phyloP scores from a whole-genome alignment of 192 early-diverging fungal genomes.

The Cetraspora pellucida region DNA sequence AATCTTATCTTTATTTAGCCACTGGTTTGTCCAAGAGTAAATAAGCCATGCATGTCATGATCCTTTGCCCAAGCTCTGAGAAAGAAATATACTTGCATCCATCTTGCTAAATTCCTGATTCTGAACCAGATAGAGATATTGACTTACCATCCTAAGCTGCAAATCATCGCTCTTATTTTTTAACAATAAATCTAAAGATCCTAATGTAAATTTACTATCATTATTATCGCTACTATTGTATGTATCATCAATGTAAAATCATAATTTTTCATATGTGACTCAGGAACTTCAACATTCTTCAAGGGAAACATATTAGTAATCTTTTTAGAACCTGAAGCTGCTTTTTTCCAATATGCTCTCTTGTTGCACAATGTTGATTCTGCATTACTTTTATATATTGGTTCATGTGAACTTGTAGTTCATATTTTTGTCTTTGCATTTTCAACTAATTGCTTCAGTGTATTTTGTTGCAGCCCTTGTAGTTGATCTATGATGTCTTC shows the following conservation, averaged over 20 bases:
- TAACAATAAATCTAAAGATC: neutral
- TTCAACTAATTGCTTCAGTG: neutral
- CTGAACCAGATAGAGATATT: neutral
- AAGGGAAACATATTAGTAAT: neutral
- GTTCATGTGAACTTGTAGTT: neutral
- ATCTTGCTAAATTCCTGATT: neutral
- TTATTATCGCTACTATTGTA: neutral
- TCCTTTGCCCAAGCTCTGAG: neutral
- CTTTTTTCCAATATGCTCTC: constrained; percentile 6
- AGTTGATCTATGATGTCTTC: constrained; percentile 3
- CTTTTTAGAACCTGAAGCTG: neutral
- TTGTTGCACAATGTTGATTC: constrained; percentile 20
- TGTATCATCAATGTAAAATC: neutral
- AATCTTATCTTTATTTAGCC: neutral
- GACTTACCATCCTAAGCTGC: neutral
- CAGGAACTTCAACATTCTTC: neutral
- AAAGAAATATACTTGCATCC: constrained; percentile 2
- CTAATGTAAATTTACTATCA: constrained; percentile 13
- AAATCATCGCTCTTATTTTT: constrained; percentile 11
- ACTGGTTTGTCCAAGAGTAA: constrained; percentile 1
- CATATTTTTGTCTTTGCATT: constrained; percentile 11
- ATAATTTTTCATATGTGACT: neutral
- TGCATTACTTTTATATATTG: constrained; percentile 1
- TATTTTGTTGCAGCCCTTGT: neutral
- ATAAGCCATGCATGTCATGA: constrained; percentile 1